phyloP scores from a whole-genome alignment of 345 rosid genomes.

The Brassica nigra region DNA sequence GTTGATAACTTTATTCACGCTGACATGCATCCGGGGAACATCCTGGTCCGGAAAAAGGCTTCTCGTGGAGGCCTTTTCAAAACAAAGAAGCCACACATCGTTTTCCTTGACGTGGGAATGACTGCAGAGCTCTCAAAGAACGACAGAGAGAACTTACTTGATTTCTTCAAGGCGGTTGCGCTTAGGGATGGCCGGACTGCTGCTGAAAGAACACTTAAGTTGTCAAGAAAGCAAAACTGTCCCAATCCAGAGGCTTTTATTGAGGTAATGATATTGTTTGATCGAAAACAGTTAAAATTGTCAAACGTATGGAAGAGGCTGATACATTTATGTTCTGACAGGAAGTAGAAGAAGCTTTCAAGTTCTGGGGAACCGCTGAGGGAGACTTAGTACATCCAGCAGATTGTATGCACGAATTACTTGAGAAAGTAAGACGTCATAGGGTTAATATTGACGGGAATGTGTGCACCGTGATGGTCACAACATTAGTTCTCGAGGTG shows the following conservation, averaged over 20 bases:
- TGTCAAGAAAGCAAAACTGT: constrained; percentile 82
- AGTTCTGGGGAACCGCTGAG: constrained; percentile 87
- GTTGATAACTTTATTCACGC: constrained; percentile 99
- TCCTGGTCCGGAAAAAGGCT: constrained; percentile 72
- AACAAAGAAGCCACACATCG: constrained; percentile 85
- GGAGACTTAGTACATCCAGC: constrained; percentile 93
- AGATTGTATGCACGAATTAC: constrained; percentile 92
- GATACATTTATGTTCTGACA: constrained; percentile 37
- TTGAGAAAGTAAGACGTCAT: constrained; percentile 90
- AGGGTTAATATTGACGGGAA: constrained; percentile 92
- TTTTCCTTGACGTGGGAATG: constrained; percentile 99
- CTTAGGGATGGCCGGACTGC: constrained; percentile 86
- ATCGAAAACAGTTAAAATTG: neutral
- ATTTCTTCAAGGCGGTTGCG: constrained; percentile 88
- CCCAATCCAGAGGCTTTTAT: constrained; percentile 85
- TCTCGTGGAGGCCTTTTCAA: constrained; percentile 68
- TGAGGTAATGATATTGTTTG: constrained; percentile 46
- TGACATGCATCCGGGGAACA: constrained; percentile 99
- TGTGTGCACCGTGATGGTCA: constrained; percentile 96
- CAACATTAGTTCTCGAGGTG: constrained; percentile 99
- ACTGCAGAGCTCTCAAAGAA: constrained; percentile 89
- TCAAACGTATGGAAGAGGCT: too few species aligned
- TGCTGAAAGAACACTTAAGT: constrained; percentile 67
- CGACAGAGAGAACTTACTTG: constrained; percentile 74
- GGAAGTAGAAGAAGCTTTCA: constrained; percentile 88